Base-by-base conservation (phyloP, 306 rosid genomes). In the Pterocarpus santalinus region DNA sequence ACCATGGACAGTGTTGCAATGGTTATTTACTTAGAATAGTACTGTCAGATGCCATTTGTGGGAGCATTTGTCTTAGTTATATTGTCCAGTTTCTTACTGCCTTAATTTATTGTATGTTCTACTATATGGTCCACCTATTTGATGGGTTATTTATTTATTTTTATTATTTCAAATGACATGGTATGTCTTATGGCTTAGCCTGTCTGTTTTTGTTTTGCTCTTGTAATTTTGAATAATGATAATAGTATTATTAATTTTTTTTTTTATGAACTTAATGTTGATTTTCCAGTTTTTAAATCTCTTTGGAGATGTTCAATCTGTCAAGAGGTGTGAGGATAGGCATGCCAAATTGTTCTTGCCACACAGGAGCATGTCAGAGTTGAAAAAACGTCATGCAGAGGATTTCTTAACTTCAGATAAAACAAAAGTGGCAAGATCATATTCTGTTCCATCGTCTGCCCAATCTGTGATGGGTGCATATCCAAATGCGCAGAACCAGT, bases 331-430 rank as follows among this genome's bases (percentile, higher is more conserved):
- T 0, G 99, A 93, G 90, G 97, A 92, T 86, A 87, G 94, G 67
- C 99, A 96, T 86, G 97, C 97, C 73, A 96, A 88, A 85, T 89
- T 93, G 69, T 96, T 96, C 92, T 81, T 92, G 80, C 88, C 91
- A 35, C 94, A 92, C 73, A 86, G 97, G 83, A 90, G 99, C 82
- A 82, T 89, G 76, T 88, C 98, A 12, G 99, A 96, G 81, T 86
- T 92, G 80, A 96, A 90, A 84, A 96, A 96, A 80, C 98, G 99
- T 72, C 94, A 91, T n/a, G 95, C 99, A 0, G 99, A 96, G 68
- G 99, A 96, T 84, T 87, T 83, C 80, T 87, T 96, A 28, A 87
- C 92, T 55, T 96, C 99, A 22, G 98, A 96, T 81, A 96, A 92
- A 86, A 81, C 92, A 9, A 96, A 96, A 85, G 65, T 86, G 38